Base-by-base conservation (phyloP, 768 basidiomycete species). In the Xerocomellus intermedius region DNA sequence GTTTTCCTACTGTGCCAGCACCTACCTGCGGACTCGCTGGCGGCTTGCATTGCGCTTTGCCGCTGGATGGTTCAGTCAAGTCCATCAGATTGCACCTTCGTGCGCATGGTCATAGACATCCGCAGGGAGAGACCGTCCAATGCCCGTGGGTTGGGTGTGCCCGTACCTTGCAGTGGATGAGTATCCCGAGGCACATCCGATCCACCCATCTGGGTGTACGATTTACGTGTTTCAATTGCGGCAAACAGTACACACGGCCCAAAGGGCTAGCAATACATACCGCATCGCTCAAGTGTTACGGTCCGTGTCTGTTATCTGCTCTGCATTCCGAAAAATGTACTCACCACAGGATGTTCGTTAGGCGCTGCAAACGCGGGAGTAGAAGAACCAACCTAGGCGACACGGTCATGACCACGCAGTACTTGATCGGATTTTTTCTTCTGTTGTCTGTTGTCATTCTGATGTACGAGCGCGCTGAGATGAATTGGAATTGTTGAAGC, bases 81-180 rank as follows among this genome's bases (percentile, higher is more conserved):
- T 62, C 56, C 36, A 59, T 65, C 32, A 52, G 12, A 28, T 8
- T 3, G n/a, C 64, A 64, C 43, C 55, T 65, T 17, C 60, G 42
- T 16, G 2, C 44, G 26, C 64, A 65, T 24, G 60, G 63, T 7
- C 42, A 65, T n/a, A 33, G 28, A 13, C 38, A 65, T 35, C 33
- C 35, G 0, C 50, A 52, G 44, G 28, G 42, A 17, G 44, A 42
- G 32, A 4, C 4, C 17, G 57, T 55, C 30, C 55, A 33, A n/a
- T 64, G 60, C 32, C 63, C 64, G 0, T 65, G 56, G 52, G 24
- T 10, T 10, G 57, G 57, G 12, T 64, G 63, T 41, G n/a, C 41
- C 1, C 5, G 33, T 10, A 47, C 13, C 17, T 4, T 62, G 36
- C 37, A 21, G 26, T 65, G 63, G 63, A 47, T 37, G 50, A 64